phyloP scores from a whole-genome alignment of 1,284 basidiomycete genomes.

The Trichosporon asahii region DNA sequence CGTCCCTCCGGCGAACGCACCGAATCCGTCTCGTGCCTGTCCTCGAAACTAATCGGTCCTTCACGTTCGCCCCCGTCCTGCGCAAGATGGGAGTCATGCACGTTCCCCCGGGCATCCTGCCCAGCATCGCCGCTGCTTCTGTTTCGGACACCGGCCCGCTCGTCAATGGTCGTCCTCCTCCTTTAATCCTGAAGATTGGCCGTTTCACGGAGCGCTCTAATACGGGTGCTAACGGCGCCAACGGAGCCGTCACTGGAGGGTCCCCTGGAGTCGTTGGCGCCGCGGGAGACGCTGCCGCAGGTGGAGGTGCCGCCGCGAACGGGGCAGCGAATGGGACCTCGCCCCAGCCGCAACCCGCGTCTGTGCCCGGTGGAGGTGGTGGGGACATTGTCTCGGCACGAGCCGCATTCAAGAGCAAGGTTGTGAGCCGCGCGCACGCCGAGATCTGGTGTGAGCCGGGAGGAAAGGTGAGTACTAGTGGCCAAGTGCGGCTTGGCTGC shows the following conservation, averaged over 20 bases:
- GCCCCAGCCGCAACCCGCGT: not conserved
- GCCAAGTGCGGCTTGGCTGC: too few species aligned
- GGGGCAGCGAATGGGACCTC: not conserved
- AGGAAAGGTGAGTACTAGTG: slow-evolving; percentile 52
- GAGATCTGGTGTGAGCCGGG: slow-evolving; percentile 77
- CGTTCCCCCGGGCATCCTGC: slow-evolving; percentile 52
- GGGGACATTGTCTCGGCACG: slow-evolving; percentile 69
- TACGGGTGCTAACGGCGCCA: slow-evolving; percentile 10
- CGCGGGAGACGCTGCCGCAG: slow-evolving; percentile 40
- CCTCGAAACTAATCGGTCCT: slow-evolving; percentile 81
- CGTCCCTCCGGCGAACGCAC: slow-evolving; percentile 41
- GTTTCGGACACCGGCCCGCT: slow-evolving; percentile 28
- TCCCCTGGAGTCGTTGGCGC: not conserved
- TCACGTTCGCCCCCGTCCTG: slow-evolving; percentile 88
- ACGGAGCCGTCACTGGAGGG: not conserved
- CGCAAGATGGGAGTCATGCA: slow-evolving; percentile 61
- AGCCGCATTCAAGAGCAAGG: slow-evolving; percentile 93
- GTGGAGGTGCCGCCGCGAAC: slow-evolving; percentile 46
- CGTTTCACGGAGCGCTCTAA: slow-evolving; percentile 70
- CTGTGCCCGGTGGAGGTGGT: slow-evolving; percentile 35
- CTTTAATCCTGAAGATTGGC: slow-evolving; percentile 72
- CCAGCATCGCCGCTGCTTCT: slow-evolving; percentile 34
- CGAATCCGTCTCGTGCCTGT: slow-evolving; percentile 83
- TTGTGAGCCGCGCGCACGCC: slow-evolving; percentile 89
- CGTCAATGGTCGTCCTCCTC: slow-evolving; percentile 54